Base-by-base conservation (phyloP, 768 basidiomycete genomes). In the Cyathus striatus region DNA sequence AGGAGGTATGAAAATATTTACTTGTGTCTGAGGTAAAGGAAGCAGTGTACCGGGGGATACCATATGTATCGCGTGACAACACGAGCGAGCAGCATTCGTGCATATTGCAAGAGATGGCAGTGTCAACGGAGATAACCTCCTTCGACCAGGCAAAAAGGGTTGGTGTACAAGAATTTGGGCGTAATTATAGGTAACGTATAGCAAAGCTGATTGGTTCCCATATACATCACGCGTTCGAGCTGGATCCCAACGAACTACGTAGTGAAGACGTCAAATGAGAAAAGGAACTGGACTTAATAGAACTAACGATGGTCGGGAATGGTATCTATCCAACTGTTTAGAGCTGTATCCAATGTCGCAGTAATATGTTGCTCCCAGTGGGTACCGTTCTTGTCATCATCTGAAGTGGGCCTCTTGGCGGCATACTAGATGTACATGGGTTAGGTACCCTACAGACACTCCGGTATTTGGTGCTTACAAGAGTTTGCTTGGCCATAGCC, bases 61-160 rank as follows among this genome's bases (percentile, higher is more conserved):
- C 9, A 67, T 63, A 44, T 85, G 79, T 34, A 83, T 56, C 23
- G 89, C 69, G 37, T 81, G 79, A 18, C 69, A 69, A 38, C 73
- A 78, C 0, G 79, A 78, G 7, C 86, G 68, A 1, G 86, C 81
- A 1, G 86, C 75, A 38, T 83, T 86, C 23, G 78, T 77, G 56
- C 84, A 86, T 37, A 88, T 87, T 0, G 84, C 81, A 6, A 87
- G 69, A 0, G 83, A 36, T 71, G 78, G 75, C 23, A 78, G 62
- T 6, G 47, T 46, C 40, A 62, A 32, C 4, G 41, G 46, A 3
- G 58, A 32, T 16, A 12, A 47, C 13, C 46, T 63, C 40, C 71
- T 72, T 23, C 65, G 68, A 0, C 70, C 68, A 0, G 79, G 78
- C 38, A 87, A 78, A 62, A 83, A 86, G 2, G 82, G 81, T 23